Base-by-base conservation (phyloP, 2,329 filamentous ascomycete genomes). In the Hortaea sp. region DNA sequence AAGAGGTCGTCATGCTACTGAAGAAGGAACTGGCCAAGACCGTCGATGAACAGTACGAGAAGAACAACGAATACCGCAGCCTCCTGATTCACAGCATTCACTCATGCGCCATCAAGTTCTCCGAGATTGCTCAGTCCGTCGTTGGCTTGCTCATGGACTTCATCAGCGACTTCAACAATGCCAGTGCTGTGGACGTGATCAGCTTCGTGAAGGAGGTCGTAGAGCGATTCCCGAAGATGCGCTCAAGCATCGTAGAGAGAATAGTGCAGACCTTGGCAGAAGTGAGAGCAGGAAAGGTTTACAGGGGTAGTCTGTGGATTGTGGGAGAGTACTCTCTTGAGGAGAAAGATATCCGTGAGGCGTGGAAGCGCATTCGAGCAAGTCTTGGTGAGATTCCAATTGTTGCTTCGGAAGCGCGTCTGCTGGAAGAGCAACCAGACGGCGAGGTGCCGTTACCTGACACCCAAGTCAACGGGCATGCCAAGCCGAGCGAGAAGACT, bases 1-100 rank as follows among this genome's bases (percentile, higher is more conserved):
- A 97, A 64, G 92, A 98, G 62, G 92, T 98, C 10, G 86, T 98
- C 20, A 78, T 97, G 60, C 76, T 98, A 1, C 75, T 98, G 50
- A 98, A 98, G 74, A 98, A 98, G 67, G 92, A 98, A 64, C 78
- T 98, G 29, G 82, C 88, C 52, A 98, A 97, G 76, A 98, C 92
- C 0, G 88, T 97, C 39, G 89, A 98, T 61, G 89, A 97, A 67
- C 89, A 95, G 66, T 97, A 95, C 69, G 92, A 98, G 73, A 97
- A 97, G 79, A 95, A 94, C 69, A 81, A 81, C 63, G 89, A 95
- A 68, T 95, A 95, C 68, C 85, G 92, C 57, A 89, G 94, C 61
- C 77, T 98, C 6, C 77, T 98, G 51, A 97, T 98, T 56, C 88
- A 95, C 67, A 88, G 89, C 34, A 98, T 98, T 62, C 92, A 98